phyloP scores from a whole-genome alignment of 257 asterid genomes.

The Voacanga thouarsii region DNA sequence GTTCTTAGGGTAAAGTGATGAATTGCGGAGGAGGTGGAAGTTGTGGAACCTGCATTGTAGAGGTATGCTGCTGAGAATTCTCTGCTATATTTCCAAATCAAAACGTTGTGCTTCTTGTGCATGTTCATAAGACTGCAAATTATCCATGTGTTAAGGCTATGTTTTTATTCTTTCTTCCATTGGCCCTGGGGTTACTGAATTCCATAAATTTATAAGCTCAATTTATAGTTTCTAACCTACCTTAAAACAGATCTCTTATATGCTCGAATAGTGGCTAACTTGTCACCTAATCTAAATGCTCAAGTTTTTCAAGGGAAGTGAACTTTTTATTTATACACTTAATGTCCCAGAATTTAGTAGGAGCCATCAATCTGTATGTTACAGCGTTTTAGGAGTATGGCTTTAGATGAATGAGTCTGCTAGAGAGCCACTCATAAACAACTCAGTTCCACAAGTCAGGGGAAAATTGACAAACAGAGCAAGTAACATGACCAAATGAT shows the following conservation, averaged over 20 bases:
- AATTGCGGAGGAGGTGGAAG: conserved; percentile 90
- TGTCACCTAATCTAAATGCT: not conserved
- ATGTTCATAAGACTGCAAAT: not conserved
- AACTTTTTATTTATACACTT: not conserved
- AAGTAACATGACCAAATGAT: not conserved
- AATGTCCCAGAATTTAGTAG: not conserved
- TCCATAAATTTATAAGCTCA: not conserved
- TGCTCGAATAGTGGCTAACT: not conserved
- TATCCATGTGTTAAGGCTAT: not conserved
- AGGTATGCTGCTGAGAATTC: conserved; percentile 35
- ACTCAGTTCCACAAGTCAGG: not conserved
- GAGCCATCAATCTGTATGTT: not conserved
- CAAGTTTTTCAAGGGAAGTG: not conserved
- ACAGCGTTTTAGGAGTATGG: not conserved
- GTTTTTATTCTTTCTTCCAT: not conserved
- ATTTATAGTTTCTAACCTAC: not conserved
- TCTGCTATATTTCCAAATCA: not conserved
- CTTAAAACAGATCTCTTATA: not conserved
- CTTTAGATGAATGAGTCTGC: not conserved
- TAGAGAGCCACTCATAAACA: not conserved
- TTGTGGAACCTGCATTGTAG: conserved; percentile 92
- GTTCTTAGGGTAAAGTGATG: conserved; percentile 69
- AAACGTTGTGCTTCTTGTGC: not conserved
- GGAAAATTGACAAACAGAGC: not conserved
- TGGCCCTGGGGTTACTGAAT: not conserved